Percentiles rank a stretch among this genome's conserved stretches.
phyloP scores from a whole-genome alignment of 1,139 yeast genomes.

The Taphrina confusa region DNA sequence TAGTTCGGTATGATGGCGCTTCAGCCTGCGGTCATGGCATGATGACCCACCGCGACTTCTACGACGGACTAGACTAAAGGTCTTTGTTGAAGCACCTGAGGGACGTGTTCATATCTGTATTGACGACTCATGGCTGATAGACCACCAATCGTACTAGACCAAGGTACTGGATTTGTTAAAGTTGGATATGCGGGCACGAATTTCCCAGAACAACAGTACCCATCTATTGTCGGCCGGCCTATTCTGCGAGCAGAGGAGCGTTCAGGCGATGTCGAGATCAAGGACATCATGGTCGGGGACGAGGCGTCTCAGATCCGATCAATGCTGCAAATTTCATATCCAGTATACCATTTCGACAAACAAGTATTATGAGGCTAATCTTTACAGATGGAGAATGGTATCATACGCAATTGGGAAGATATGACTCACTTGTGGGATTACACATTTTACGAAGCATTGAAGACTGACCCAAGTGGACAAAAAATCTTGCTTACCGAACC shows the following conservation, averaged over 20 bases:
- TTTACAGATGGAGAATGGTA: constrained; percentile 86
- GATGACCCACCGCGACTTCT: too few species aligned
- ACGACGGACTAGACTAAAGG: too few species aligned
- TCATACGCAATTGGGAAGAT: constrained; percentile 96
- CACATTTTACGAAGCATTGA: constrained; percentile 89
- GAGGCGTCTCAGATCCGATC: constrained; percentile 92
- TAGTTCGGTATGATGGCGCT: too few species aligned
- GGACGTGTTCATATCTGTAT: too few species aligned
- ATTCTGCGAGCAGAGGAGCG: constrained; percentile 95
- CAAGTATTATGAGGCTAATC: not conserved
- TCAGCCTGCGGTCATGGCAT: too few species aligned
- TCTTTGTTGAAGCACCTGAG: too few species aligned
- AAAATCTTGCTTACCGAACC: constrained; percentile 92
- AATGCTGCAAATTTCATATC: constrained; percentile 85
- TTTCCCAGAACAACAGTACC: constrained; percentile 97
- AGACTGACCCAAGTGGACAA: constrained; percentile 70
- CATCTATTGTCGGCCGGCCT: constrained; percentile 97
- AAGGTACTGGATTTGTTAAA: constrained; percentile 90
- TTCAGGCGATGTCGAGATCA: constrained; percentile 65
- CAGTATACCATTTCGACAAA: constrained; percentile 46
- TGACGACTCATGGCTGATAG: constrained; percentile 9
- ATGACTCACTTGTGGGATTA: constrained; percentile 99
- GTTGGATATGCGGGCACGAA: constrained; percentile 94
- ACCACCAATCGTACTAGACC: constrained; percentile 70
- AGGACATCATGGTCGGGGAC: constrained; percentile 96